Evolutionary conservation across 129 eudicot genomes (phyloP).

Genomic region (Artemisia annua): DNA sequence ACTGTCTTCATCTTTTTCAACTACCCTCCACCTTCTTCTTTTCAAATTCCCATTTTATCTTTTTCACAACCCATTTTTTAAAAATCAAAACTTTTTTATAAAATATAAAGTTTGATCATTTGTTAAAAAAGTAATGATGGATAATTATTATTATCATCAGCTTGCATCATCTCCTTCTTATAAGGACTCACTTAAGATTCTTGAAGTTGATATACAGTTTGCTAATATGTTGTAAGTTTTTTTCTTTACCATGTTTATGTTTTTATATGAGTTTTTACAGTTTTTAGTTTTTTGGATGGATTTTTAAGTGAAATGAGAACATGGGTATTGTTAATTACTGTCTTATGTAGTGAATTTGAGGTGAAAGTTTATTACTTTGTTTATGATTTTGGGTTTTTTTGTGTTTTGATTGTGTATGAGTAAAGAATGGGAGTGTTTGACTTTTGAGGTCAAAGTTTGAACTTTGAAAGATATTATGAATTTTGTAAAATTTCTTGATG

Average conservation of each 20-base stretch:
- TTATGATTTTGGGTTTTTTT: conserved; percentile 26
- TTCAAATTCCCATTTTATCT: conserved; percentile 23
- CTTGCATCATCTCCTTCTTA: conserved; percentile 41
- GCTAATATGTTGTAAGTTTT: conserved; percentile 70
- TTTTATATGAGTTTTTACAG: conserved; percentile 7
- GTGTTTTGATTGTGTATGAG: conserved; percentile 16
- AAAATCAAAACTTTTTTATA: not conserved
- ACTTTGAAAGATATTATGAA: not conserved
- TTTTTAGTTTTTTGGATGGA: not conserved
- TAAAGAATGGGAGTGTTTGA: not conserved
- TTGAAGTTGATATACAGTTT: conserved; percentile 80
- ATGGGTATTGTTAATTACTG: not conserved
- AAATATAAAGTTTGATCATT: conserved; percentile 18
- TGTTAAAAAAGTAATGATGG: conserved; percentile 20
- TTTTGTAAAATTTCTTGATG: not conserved
- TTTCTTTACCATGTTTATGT: conserved; percentile 7
- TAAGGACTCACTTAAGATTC: conserved; percentile 53
- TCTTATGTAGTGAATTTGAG: conserved; percentile 7
- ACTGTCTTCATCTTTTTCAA: conserved; percentile 18
- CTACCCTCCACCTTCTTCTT: conserved; percentile 23
- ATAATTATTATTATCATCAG: conserved; percentile 42
- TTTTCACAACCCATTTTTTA: not conserved
- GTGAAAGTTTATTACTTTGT: not conserved
- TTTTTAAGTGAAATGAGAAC: not conserved
- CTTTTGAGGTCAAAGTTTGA: not conserved